Percentiles rank a stretch among this genome's conserved stretches.
phyloP scores from a whole-genome alignment of 2,329 filamentous ascomycete genomes.

The Apiospora sp. region DNA sequence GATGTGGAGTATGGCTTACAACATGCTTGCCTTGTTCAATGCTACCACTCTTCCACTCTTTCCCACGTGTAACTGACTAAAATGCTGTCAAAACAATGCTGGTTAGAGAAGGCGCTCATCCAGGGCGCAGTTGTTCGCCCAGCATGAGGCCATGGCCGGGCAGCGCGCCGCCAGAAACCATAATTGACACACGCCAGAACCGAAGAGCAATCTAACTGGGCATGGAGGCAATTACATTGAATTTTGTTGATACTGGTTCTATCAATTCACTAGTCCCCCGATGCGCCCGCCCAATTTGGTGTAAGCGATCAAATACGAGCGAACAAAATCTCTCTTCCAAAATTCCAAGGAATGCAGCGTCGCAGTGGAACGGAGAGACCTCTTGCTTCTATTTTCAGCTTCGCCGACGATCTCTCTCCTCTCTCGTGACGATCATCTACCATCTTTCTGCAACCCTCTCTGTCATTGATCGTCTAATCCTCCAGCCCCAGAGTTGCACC shows the following conservation, averaged over 20 bases:
- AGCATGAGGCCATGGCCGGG: background rate
- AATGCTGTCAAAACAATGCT: constrained; percentile 15
- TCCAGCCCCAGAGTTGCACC: no score
- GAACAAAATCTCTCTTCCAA: no score
- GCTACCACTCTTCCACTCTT: background rate
- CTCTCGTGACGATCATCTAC: no score
- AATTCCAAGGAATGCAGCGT: no score
- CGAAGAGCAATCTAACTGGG: background rate
- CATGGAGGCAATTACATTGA: background rate
- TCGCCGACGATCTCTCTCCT: no score
- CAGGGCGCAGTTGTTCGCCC: background rate
- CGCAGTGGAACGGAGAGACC: no score
- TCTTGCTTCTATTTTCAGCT: no score
- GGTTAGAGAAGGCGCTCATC: constrained; percentile 1
- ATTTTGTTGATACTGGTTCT: background rate
- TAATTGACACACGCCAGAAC: background rate
- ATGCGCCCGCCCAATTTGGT: no score
- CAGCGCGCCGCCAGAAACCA: background rate
- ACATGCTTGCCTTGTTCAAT: no score
- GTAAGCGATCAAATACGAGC: no score
- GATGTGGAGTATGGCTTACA: background rate
- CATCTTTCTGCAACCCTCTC: no score
- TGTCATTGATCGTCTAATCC: no score
- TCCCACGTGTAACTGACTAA: constrained; percentile 13
- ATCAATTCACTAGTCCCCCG: background rate